These are phyloP conservation scores for Fusarium tuaranense DNA, from an alignment of 2,329 filamentous ascomycete genomes.

Conservation along the genomic window DNA sequence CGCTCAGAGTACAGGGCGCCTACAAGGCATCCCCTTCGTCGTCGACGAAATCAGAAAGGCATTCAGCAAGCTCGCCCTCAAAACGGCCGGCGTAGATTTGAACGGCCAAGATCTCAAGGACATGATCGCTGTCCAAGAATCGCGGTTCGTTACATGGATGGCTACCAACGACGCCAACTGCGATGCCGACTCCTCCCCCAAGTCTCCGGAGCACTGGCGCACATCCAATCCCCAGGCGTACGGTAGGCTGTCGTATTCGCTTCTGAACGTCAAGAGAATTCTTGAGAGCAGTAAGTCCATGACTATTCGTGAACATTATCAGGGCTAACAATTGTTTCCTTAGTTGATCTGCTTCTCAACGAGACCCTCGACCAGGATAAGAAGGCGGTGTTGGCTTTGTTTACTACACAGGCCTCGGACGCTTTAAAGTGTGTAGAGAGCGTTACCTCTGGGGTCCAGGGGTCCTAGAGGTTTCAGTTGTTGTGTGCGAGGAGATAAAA, in stretches of 20 bases:
- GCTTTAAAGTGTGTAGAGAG: not conserved
- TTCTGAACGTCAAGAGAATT: not conserved
- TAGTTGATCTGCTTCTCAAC: not conserved
- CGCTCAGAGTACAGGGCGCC: not conserved
- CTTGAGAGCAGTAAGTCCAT: not conserved
- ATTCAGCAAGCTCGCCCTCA: not conserved
- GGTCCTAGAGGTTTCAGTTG: not conserved
- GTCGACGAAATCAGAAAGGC: not conserved
- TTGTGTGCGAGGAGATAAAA: not conserved
- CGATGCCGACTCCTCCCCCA: not conserved
- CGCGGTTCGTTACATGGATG: not conserved
- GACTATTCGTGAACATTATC: not conserved
- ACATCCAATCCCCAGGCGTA: not conserved
- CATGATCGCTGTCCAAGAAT: not conserved
- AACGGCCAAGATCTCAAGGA: not conserved
- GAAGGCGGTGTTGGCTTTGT: not conserved
- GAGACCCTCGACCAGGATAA: not conserved
- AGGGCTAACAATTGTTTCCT: not conserved
- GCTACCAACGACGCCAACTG: not conserved
- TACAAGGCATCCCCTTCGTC: not conserved
- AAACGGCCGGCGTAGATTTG: not conserved
- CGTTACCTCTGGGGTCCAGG: not conserved
- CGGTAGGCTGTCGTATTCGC: not conserved
- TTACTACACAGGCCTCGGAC: not conserved
- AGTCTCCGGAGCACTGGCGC: not conserved